Evolutionary conservation across 495 filamentous ascomycete genomes (phyloP).

Genomic region (Neurospora sp.): DNA sequence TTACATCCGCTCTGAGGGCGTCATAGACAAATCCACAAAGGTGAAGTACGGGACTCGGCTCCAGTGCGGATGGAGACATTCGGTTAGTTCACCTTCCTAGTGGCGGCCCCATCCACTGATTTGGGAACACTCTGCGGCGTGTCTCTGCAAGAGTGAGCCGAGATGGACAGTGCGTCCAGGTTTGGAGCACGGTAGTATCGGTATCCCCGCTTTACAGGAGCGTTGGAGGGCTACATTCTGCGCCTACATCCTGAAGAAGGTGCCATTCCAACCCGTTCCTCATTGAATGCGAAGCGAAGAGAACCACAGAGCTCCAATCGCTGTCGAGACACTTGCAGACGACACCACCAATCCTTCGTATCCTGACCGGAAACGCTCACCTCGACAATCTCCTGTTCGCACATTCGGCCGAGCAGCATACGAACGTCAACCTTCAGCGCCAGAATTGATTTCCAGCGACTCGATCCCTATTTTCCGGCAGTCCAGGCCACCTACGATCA

Average conservation of each 20-base stretch:
- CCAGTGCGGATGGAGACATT: not conserved
- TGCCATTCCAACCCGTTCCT: not conserved
- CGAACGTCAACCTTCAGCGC: not conserved
- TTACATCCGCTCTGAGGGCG: not conserved
- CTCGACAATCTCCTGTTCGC: not conserved
- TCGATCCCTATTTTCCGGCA: not conserved
- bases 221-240: not conserved
- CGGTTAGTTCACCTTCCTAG: not conserved
- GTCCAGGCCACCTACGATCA: conserved; percentile 6
- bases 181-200: not conserved
- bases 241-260: not conserved
- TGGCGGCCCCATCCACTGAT: not conserved
- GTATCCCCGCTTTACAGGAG: not conserved
- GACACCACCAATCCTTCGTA: not conserved
- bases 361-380: not conserved
- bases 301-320: not conserved
- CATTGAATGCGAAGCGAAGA: not conserved
- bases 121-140: not conserved
- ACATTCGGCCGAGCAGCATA: not conserved
- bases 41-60: not conserved
- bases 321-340: not conserved
- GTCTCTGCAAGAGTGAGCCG: not conserved
- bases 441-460: not conserved
- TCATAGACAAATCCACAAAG: not conserved
- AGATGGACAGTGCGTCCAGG: not conserved